phyloP scores from a whole-genome alignment of 2,329 filamentous ascomycete genomes.

The Nemania abortiva region DNA sequence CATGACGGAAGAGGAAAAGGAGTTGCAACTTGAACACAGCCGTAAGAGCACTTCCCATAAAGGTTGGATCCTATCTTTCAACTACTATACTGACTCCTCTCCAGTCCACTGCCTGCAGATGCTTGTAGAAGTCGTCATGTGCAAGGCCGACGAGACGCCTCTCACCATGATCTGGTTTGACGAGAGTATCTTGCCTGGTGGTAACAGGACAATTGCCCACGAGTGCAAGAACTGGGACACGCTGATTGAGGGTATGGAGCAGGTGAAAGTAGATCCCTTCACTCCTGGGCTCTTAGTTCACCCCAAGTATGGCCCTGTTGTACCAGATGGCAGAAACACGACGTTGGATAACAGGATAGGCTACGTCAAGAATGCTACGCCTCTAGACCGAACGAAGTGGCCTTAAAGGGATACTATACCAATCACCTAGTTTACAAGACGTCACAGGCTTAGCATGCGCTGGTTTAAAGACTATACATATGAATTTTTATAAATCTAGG shows the following conservation, averaged over 20 bases:
- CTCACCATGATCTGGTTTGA: conserved; percentile 46
- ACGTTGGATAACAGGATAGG: conserved; percentile 41
- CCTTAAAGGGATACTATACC: conserved; percentile 17
- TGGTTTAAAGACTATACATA: not conserved
- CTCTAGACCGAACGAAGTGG: conserved; percentile 36
- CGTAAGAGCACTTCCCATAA: conserved; percentile 26
- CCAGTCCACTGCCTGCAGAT: conserved; percentile 44
- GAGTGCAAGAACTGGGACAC: conserved; percentile 44
- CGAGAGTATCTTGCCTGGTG: conserved; percentile 43
- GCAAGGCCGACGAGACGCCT: conserved; percentile 44
- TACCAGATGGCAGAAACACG: conserved; percentile 39
- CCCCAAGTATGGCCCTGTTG: conserved; percentile 43
- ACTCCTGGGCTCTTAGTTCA: conserved; percentile 42
- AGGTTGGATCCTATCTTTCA: not conserved
- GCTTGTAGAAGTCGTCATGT: conserved; percentile 44
- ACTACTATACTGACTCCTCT: not conserved
- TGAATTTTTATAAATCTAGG: not conserved
- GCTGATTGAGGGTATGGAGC: conserved; percentile 42
- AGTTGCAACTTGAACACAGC: conserved; percentile 43
- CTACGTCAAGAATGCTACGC: conserved; percentile 39
- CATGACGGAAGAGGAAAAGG: conserved; percentile 44
- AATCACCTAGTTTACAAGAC: not conserved
- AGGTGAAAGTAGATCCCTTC: conserved; percentile 43
- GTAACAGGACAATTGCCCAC: conserved; percentile 43
- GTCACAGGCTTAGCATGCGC: not conserved